These are phyloP conservation scores for Chlorella sp. DNA, from an alignment of 139 green algal genomes.

Conservation along the genomic window DNA sequence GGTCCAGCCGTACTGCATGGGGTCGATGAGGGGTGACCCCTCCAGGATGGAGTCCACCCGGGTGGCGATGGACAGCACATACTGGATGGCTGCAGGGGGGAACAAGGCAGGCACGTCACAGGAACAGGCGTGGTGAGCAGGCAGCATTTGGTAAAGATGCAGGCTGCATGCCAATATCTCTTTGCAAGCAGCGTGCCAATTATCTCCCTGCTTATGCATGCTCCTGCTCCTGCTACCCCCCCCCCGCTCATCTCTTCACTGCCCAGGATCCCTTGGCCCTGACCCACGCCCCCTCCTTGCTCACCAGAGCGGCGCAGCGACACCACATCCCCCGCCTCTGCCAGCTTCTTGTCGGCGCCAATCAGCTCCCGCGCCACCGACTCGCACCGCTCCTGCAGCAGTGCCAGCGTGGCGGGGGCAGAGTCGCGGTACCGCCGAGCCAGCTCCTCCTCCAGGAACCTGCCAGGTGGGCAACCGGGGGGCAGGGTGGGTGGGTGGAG, in stretches of 20 bases:
- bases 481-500: background rate
- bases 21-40: constrained; percentile 76
- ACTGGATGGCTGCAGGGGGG: constrained; percentile 47
- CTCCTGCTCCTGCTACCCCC: background rate
- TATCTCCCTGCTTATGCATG: too few species aligned
- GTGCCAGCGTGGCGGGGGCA: constrained; percentile 82
- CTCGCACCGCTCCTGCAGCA: constrained; percentile 88
- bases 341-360: constrained; percentile 69
- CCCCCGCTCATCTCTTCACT: background rate
- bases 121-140: background rate
- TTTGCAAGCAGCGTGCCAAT: too few species aligned
- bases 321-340: constrained; percentile 76
- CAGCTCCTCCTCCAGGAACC: constrained; percentile 90
- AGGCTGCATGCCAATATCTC: too few species aligned
- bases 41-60: constrained; percentile 72
- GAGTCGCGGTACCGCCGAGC: constrained; percentile 84
- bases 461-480: constrained; percentile 18
- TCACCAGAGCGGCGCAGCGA: constrained; percentile 63
- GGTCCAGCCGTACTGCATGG: constrained; percentile 78
- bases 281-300: background rate
- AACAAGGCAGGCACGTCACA: background rate
- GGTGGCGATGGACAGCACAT: constrained; percentile 40
- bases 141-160: background rate
- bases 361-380: constrained; percentile 69
- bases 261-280: background rate